These are phyloP conservation scores for Coemansia aciculifera DNA, from an alignment of 192 early-diverging fungal species.

Conservation along the genomic window DNA sequence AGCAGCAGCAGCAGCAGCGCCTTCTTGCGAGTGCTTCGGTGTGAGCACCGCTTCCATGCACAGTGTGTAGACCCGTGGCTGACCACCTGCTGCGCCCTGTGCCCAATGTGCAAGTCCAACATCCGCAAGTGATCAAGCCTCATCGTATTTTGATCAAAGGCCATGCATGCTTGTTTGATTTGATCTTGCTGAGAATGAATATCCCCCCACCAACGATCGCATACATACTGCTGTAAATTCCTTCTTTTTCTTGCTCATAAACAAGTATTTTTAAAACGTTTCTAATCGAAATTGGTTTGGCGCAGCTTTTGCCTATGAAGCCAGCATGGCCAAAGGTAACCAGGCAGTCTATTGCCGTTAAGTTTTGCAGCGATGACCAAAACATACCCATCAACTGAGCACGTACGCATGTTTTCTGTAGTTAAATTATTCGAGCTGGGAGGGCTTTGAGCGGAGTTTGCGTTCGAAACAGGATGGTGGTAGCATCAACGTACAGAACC, in stretches of 20 bases:
- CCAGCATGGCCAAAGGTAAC: slow-evolving; percentile 30
- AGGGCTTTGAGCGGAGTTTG: slow-evolving; percentile 25
- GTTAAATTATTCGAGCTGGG: slow-evolving; percentile 24
- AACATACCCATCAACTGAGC: not conserved
- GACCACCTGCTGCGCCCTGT: slow-evolving; percentile 28
- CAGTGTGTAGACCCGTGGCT: slow-evolving; percentile 54
- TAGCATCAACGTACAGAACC: not conserved
- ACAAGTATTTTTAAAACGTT: too few relatives aligned
- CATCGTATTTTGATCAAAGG: not conserved
- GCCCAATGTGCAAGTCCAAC: slow-evolving; percentile 45
- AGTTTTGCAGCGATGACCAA: not conserved
- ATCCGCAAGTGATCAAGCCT: not conserved
- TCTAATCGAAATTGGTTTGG: not conserved
- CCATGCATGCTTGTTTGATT: too few relatives aligned
- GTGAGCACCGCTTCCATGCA: slow-evolving; percentile 45
- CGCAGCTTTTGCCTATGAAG: not conserved
- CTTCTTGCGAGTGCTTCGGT: slow-evolving; percentile 30
- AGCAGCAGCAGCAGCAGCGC: too few relatives aligned
- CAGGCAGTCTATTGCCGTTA: not conserved
- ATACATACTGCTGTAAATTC: not conserved
- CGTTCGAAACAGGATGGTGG: slow-evolving; percentile 1
- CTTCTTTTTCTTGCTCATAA: not conserved
- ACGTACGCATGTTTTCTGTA: slow-evolving; percentile 1
- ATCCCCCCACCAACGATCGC: not conserved
- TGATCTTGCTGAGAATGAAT: too few relatives aligned